Evolutionary conservation across 1,139 yeast species (phyloP).

Genomic region (Magnusiomyces clavatus): DNA sequence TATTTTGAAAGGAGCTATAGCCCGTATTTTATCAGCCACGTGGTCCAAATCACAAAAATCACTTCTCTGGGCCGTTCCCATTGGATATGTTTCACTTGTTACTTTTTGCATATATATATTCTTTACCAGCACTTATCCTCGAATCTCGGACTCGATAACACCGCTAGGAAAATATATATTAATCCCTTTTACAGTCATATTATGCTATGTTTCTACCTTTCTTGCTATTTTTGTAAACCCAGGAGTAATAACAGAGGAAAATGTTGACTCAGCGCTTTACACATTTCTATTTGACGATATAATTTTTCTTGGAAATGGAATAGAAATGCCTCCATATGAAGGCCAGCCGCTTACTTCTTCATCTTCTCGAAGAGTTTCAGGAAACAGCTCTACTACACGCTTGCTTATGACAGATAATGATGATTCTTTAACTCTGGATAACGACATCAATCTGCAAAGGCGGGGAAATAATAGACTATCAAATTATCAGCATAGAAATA

Average conservation of each 20-base stretch:
- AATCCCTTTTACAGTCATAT: conserved; percentile 19
- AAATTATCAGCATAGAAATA: too few species aligned
- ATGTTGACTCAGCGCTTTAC: conserved; percentile 23
- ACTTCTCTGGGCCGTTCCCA: conserved; percentile 38
- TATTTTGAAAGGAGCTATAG: conserved; percentile 1
- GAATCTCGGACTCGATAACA: conserved; percentile 22
- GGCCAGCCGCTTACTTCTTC: too few species aligned
- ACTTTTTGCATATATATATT: conserved; percentile 43
- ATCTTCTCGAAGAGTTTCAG: too few species aligned
- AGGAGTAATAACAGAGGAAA: conserved; percentile 36
- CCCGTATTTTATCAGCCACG: background rate
- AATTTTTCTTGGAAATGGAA: conserved; percentile 7
- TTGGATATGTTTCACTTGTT: conserved; percentile 41
- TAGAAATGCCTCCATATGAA: background rate
- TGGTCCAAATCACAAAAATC: too few species aligned
- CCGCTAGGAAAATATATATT: background rate
- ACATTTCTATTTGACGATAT: conserved; percentile 46
- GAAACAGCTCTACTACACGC: too few species aligned
- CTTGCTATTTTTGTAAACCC: conserved; percentile 50
- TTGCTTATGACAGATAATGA: too few species aligned
- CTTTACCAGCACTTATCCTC: conserved; percentile 35
- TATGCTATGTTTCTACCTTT: conserved; percentile 39
- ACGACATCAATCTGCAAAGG: too few species aligned
- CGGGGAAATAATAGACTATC: too few species aligned
- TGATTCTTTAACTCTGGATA: too few species aligned